Percentiles rank a stretch among this genome's conserved stretches.
phyloP scores from a whole-genome alignment of 1,284 basidiomycete genomes.

The Hymenochaete sp. region DNA sequence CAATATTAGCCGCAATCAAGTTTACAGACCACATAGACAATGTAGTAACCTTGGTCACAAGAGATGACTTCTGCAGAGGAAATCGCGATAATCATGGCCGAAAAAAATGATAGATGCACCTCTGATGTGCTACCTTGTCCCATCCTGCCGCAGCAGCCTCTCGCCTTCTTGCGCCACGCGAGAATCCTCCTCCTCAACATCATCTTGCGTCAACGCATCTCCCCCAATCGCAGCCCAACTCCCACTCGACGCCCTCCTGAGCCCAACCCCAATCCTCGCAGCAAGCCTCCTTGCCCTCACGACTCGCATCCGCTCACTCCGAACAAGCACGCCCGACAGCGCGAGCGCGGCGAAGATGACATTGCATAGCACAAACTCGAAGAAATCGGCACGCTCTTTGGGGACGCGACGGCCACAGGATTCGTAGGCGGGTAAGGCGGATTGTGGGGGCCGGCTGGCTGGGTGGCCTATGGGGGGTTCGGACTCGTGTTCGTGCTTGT shows the following conservation, averaged over 20 bases:
- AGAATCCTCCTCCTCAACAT: too few species aligned
- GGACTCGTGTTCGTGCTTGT: conserved; percentile 17
- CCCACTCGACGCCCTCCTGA: conserved; percentile 15
- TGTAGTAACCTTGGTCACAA: too few species aligned
- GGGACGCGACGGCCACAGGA: conserved; percentile 77
- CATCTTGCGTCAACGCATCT: conserved; percentile 12
- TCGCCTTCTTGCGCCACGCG: conserved; percentile 3
- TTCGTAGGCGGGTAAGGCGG: conserved; percentile 66
- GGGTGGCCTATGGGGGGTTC: conserved; percentile 19
- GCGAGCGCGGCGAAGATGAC: conserved; percentile 60
- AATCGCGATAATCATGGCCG: neutral
- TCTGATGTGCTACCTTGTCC: neutral
- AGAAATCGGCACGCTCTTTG: conserved; percentile 75
- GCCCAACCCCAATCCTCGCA: conserved; percentile 63
- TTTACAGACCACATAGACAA: too few species aligned
- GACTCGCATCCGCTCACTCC: conserved; percentile 59
- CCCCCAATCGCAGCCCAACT: conserved; percentile 15
- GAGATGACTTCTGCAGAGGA: too few species aligned
- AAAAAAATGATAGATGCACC: neutral
- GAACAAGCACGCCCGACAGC: conserved; percentile 53
- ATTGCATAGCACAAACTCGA: conserved; percentile 82
- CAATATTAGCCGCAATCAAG: too few species aligned
- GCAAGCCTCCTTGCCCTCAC: conserved; percentile 75
- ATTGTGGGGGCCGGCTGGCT: conserved; percentile 43
- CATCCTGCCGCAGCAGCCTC: conserved; percentile 6